These are phyloP conservation scores for Crassisporium funariophilum DNA, from an alignment of 768 basidiomycete genomes.

Conservation along the genomic window DNA sequence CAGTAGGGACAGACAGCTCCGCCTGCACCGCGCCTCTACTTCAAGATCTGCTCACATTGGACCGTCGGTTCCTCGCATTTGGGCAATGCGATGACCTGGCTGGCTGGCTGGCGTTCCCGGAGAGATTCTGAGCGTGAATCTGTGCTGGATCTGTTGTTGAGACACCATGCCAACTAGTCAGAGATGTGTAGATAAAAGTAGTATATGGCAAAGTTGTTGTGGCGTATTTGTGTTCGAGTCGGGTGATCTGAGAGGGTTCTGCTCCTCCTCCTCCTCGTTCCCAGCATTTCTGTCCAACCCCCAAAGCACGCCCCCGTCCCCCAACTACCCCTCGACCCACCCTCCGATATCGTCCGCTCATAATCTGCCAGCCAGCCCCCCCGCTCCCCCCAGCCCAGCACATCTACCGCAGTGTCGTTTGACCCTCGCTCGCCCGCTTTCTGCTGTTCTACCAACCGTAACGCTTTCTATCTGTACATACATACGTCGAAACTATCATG, in stretches of 20 bases:
- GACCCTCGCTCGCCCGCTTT: constrained; percentile 7
- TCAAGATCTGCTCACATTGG: too few species aligned
- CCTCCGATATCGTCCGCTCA: constrained; percentile 4
- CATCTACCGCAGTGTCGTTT: constrained; percentile 11
- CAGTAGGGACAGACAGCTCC: too few species aligned
- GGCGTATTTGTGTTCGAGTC: constrained; percentile 33
- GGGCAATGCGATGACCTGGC: too few species aligned
- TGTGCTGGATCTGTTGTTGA: too few species aligned
- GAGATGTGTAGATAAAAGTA: too few species aligned
- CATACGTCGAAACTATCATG: constrained; percentile 44
- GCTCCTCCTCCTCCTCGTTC: constrained; percentile 23
- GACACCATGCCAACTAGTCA: too few species aligned
- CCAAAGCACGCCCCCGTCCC: background rate
- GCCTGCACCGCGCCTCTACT: too few species aligned
- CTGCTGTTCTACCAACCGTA: constrained; percentile 7
- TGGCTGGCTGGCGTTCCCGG: too few species aligned
- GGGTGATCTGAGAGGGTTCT: constrained; percentile 31
- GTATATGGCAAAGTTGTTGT: too few species aligned
- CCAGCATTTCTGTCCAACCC: constrained; percentile 15
- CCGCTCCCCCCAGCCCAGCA: constrained; percentile 8
- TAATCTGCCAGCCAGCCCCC: constrained; percentile 4
- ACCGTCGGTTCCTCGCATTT: too few species aligned
- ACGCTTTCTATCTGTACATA: constrained; percentile 18
- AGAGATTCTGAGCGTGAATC: too few species aligned
- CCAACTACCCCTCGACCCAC: too few species aligned